phyloP scores from a whole-genome alignment of 129 eudicot genomes.

The Lactuca saligna region DNA sequence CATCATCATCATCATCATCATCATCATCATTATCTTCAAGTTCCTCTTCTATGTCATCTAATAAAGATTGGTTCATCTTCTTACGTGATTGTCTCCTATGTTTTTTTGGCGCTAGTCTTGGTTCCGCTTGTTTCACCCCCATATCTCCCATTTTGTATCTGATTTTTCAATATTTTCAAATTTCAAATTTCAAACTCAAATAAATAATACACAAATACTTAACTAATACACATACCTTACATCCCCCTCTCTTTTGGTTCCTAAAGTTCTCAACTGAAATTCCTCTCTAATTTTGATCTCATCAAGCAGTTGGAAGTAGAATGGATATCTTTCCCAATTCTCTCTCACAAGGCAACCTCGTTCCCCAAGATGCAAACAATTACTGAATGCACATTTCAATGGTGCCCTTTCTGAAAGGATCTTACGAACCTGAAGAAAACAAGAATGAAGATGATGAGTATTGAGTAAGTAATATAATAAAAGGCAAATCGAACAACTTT shows the following conservation, averaged over 20 bases:
- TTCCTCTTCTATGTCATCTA: conserved; percentile 62
- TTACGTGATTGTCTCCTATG: conserved; percentile 88
- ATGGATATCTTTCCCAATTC: conserved; percentile 87
- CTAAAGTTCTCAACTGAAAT: conserved; percentile 69
- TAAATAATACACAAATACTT: background rate
- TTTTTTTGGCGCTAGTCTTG: conserved; percentile 71
- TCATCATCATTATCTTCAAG: conserved; percentile 60
- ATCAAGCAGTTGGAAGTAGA: conserved; percentile 80
- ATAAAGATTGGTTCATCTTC: conserved; percentile 63
- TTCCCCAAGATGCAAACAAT: conserved; percentile 90
- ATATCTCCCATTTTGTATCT: conserved; percentile 69
- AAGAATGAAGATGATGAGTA: background rate
- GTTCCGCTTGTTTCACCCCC: conserved; percentile 82
- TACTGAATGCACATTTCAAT: conserved; percentile 61
- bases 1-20: conserved; percentile 53
- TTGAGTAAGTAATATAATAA: background rate
- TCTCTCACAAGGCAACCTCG: conserved; percentile 75
- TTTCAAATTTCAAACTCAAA: background rate
- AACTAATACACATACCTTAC: conserved; percentile 53
- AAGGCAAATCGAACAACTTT: background rate
- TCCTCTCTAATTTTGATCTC: conserved; percentile 89
- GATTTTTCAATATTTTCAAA: conserved; percentile 14
- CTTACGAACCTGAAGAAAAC: conserved; percentile 53
- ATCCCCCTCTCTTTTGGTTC: conserved; percentile 90
- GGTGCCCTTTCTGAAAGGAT: conserved; percentile 52